Percentiles rank a stretch among this genome's conserved stretches.
These are phyloP conservation scores for Epichloe uncinata DNA, from an alignment of 2,329 filamentous ascomycete genomes.

Conservation along the genomic window DNA sequence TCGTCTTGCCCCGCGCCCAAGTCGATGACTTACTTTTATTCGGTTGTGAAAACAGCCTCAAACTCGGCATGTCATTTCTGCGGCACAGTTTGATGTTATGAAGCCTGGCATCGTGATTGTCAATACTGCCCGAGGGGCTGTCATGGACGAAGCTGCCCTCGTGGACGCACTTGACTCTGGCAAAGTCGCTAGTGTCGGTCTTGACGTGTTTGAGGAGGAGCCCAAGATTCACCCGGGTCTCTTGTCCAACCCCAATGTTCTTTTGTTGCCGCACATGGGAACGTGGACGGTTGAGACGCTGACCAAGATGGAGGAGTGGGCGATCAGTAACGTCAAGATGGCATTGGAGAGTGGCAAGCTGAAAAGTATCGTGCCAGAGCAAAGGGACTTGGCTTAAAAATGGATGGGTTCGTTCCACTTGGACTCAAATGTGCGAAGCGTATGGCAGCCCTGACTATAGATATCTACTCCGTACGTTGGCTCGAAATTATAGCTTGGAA, in stretches of 20 bases:
- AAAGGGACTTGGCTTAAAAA: constrained; percentile 25
- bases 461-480: background rate
- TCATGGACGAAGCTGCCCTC: constrained; percentile 70
- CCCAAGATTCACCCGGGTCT: constrained; percentile 63
- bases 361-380: constrained; percentile 60
- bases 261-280: constrained; percentile 76
- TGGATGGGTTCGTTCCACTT: background rate
- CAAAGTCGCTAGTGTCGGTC: constrained; percentile 54
- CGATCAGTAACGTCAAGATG: constrained; percentile 53
- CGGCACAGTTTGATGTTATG: constrained; percentile 59
- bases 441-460: no score
- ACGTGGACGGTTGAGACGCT: constrained; percentile 61
- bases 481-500: no score
- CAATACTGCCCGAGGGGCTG: constrained; percentile 71
- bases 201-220: constrained; percentile 78
- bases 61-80: constrained; percentile 65
- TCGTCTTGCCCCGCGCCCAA: background rate
- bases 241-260: constrained; percentile 53
- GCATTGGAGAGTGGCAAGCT: constrained; percentile 49
- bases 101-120: constrained; percentile 65
- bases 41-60: constrained; percentile 25
- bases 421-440: background rate
- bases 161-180: constrained; percentile 59
- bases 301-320: constrained; percentile 61
- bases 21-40: no score